A percentile compares a stretch with the other conserved stretches of the same genome.
Evolutionary conservation across 768 basidiomycete species (phyloP).

Genomic region (Hortiboletus campestris): DNA sequence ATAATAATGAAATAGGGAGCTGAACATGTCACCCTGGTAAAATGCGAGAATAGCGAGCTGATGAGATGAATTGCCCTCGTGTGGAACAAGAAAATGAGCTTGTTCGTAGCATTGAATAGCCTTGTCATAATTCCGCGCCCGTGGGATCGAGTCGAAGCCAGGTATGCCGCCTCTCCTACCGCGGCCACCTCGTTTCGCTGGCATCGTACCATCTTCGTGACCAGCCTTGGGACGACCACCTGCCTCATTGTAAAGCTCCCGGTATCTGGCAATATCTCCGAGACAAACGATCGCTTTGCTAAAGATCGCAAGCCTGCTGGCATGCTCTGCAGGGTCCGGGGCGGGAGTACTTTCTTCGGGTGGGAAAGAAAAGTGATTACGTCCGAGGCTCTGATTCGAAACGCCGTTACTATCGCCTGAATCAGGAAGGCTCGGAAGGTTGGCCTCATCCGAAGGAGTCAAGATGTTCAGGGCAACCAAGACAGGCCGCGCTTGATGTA

Average conservation of each 20-base stretch:
- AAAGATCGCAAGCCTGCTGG: constrained; percentile 67
- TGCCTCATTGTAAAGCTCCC: constrained; percentile 82
- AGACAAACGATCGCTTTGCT: constrained; percentile 89
- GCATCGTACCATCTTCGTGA: constrained; percentile 53
- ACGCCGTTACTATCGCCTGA: constrained; percentile 19
- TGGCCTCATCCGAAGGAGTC: constrained; percentile 38
- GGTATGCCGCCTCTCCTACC: constrained; percentile 48
- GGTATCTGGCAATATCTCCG: constrained; percentile 93
- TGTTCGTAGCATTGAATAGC: constrained; percentile 84
- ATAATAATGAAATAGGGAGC: constrained; percentile 82
- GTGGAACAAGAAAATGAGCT: constrained; percentile 76
- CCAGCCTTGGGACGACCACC: constrained; percentile 64
- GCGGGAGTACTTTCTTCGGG: constrained; percentile 48
- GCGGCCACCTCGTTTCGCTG: constrained; percentile 40
- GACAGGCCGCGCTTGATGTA: constrained; percentile 61
- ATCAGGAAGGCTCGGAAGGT: constrained; percentile 23
- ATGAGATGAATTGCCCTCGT: constrained; percentile 93
- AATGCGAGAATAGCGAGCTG: constrained; percentile 92
- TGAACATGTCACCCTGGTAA: constrained; percentile 81
- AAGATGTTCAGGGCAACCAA: constrained; percentile 59
- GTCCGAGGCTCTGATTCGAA: constrained; percentile 35
- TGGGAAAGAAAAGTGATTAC: constrained; percentile 66
- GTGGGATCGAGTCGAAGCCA: constrained; percentile 45
- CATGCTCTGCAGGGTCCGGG: constrained; percentile 38
- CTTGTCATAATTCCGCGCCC: constrained; percentile 67